These are phyloP conservation scores for Geosmithia flava DNA, from an alignment of 2,329 filamentous ascomycete genomes.

Conservation along the genomic window DNA sequence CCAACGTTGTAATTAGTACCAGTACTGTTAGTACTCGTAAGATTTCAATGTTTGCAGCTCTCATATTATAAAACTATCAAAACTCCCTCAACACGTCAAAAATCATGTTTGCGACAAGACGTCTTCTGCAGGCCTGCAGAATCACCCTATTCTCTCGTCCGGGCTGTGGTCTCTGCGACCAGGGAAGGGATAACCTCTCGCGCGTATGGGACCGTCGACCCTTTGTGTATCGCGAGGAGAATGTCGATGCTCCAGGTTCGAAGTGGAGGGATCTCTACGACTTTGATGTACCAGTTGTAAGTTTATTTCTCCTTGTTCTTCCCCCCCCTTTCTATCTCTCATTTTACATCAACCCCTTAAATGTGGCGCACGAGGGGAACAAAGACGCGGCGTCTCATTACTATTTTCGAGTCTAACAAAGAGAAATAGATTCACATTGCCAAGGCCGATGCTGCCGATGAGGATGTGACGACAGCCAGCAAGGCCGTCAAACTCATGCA, in stretches of 20 bases:
- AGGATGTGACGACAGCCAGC: conserved; percentile 39
- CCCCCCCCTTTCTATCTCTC: too few relatives aligned
- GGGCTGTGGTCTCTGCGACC: conserved; percentile 58
- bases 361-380: not conserved
- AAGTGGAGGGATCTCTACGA: conserved; percentile 67
- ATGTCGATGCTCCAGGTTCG: conserved; percentile 52
- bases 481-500: conserved; percentile 67
- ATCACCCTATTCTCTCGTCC: conserved; percentile 67
- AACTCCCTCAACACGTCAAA: not conserved
- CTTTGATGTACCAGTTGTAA: conserved; percentile 70
- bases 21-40: not conserved
- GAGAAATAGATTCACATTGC: conserved; percentile 46
- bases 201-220: conserved; percentile 54
- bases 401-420: too few relatives aligned
- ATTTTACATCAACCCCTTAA: not conserved
- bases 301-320: conserved; percentile 13
- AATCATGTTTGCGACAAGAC: conserved; percentile 37
- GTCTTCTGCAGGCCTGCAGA: conserved; percentile 43
- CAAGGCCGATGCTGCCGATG: conserved; percentile 36
- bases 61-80: too few relatives aligned
- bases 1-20: too few relatives aligned
- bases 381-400: not conserved
- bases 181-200: conserved; percentile 56
- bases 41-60: not conserved
- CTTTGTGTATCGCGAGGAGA: conserved; percentile 56